These are phyloP conservation scores for Russula sp. DNA, from an alignment of 768 basidiomycete genomes.

Conservation along the genomic window DNA sequence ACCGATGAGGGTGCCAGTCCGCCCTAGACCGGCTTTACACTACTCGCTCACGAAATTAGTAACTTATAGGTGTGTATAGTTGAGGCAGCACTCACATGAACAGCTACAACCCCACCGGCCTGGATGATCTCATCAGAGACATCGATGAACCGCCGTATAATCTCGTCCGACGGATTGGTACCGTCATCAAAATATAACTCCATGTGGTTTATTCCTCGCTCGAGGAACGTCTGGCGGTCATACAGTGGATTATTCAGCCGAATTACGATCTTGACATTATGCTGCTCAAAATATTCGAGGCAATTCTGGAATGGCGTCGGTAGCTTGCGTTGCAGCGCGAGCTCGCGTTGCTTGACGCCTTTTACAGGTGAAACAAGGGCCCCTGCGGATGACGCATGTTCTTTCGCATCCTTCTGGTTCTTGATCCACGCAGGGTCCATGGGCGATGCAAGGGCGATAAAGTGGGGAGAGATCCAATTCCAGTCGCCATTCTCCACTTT, in stretches of 20 bases:
- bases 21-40: slow-evolving; percentile 95
- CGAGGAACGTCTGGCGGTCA: slow-evolving; percentile 71
- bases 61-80: slow-evolving; percentile 7
- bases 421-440: slow-evolving; percentile 78
- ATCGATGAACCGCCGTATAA: slow-evolving; percentile 86
- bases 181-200: slow-evolving; percentile 98
- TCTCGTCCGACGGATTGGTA: slow-evolving; percentile 94
- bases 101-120: slow-evolving; percentile 73
- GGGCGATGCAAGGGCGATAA: slow-evolving; percentile 92
- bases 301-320: slow-evolving; percentile 82
- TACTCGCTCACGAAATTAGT: slow-evolving; percentile 29
- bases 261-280: slow-evolving; percentile 83
- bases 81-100: slow-evolving; percentile 56
- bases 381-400: slow-evolving; percentile 42
- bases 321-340: slow-evolving; percentile 69
- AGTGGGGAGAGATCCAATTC: slow-evolving; percentile 91
- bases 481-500: slow-evolving; percentile 94
- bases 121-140: slow-evolving; percentile 74
- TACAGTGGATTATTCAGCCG: slow-evolving; percentile 92
- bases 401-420: slow-evolving; percentile 60
- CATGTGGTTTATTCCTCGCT: slow-evolving; percentile 80
- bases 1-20: slow-evolving; percentile 94
- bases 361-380: slow-evolving; percentile 24
- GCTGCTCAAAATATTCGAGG: slow-evolving; percentile 85
- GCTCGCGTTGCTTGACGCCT: slow-evolving; percentile 29